These are phyloP conservation scores for Plasmodiophora brassicae DNA, from an alignment of 208 protist species.

Conservation along the genomic window DNA sequence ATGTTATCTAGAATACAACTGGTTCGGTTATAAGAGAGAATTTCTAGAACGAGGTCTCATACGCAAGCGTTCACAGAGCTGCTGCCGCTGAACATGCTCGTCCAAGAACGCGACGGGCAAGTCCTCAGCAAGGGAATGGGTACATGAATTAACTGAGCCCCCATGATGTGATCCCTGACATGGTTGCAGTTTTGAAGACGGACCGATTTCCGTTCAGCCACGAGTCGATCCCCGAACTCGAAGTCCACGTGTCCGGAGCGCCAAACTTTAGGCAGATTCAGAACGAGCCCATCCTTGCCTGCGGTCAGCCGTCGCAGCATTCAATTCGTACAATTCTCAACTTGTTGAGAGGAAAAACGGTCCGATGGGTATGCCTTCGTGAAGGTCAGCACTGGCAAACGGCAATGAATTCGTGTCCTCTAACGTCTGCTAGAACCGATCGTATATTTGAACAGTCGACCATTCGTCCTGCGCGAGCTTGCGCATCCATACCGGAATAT, in stretches of 20 bases:
- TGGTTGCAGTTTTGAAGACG: slow-evolving; percentile 7
- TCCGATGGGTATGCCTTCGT: background rate
- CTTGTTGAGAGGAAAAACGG: background rate
- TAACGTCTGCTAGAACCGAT: background rate
- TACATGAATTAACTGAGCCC: background rate
- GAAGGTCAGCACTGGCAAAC: background rate
- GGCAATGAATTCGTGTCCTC: background rate
- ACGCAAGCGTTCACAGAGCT: background rate
- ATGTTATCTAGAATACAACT: no score
- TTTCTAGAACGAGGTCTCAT: background rate
- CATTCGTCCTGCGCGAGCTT: background rate
- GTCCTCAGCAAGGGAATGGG: slow-evolving; percentile 8
- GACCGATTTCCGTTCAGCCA: background rate
- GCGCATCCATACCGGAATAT: slow-evolving; percentile 23
- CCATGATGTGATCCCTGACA: background rate
- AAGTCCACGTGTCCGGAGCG: background rate
- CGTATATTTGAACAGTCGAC: slow-evolving; percentile 11
- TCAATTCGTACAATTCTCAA: slow-evolving; percentile 27
- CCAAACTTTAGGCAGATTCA: background rate
- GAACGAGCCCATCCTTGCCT: background rate
- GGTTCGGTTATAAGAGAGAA: no score
- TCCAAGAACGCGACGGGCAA: slow-evolving; percentile 6
- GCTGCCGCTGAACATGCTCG: slow-evolving; percentile 10
- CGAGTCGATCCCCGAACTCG: background rate
- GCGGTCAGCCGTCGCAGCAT: background rate